Conservation (phyloP, 2,329 filamentous ascomycete genomes). For the Arthrinium puccinioides region DNA sequence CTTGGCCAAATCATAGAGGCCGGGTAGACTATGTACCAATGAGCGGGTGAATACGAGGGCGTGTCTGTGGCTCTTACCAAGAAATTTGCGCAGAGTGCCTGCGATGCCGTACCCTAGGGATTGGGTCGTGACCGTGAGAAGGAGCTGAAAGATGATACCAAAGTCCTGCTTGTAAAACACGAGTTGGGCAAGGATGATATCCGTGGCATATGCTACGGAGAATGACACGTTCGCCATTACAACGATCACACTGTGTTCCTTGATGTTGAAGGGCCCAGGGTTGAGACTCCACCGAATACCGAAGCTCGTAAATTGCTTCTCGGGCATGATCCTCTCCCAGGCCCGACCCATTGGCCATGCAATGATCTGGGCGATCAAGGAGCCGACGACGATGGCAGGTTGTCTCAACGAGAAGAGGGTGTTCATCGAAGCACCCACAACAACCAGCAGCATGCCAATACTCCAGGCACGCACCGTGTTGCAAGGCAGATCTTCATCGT, state of each 20-base stretch:
- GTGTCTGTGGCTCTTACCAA: constrained; percentile 34
- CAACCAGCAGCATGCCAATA: constrained; percentile 50
- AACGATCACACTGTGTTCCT: constrained; percentile 62
- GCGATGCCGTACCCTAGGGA: constrained; percentile 64
- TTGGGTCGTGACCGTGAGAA: constrained; percentile 62
- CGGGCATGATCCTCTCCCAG: constrained; percentile 51
- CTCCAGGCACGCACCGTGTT: constrained; percentile 60
- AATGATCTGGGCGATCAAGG: constrained; percentile 56
- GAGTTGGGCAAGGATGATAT: constrained; percentile 64
- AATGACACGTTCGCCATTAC: constrained; percentile 68
- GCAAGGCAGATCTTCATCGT: constrained; percentile 57
- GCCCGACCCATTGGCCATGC: constrained; percentile 56
- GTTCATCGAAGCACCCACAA: constrained; percentile 53
- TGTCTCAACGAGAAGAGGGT: constrained; percentile 56
- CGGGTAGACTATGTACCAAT: constrained; percentile 41
- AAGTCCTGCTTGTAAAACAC: constrained; percentile 67
- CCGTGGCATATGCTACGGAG: constrained; percentile 63
- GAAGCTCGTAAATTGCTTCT: constrained; percentile 40
- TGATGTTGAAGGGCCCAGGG: constrained; percentile 62
- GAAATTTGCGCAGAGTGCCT: constrained; percentile 57
- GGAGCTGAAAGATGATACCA: constrained; percentile 57
- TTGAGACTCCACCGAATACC: constrained; percentile 53
- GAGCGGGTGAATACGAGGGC: not conserved
- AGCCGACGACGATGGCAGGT: constrained; percentile 53
- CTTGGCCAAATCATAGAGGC: constrained; percentile 71